Conservation (phyloP, 169 alveolate genomes). For the Plasmodium vinckei region DNA sequence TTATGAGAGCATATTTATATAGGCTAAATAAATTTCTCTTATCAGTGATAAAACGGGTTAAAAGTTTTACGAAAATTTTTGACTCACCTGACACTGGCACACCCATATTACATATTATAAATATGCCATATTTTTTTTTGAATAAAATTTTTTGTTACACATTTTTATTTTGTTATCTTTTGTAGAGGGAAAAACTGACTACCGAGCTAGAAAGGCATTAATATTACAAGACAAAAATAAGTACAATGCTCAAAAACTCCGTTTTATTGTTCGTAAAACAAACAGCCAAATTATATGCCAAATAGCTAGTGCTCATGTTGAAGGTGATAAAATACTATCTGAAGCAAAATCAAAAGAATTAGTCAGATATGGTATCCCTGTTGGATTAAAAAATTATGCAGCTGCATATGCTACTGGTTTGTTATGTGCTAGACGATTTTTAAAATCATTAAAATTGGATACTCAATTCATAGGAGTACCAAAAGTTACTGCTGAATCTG, state of each 20-base stretch:
- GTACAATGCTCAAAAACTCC: slow-evolving; percentile 99
- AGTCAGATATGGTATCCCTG: slow-evolving; percentile 96
- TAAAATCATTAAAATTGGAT: slow-evolving; percentile 94
- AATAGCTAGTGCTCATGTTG: slow-evolving; percentile 96
- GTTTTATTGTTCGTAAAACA: slow-evolving; percentile 98
- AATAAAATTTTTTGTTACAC: background rate
- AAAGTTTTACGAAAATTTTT: slow-evolving; percentile 12
- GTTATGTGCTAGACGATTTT: slow-evolving; percentile 97
- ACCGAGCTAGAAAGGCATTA: slow-evolving; percentile 98
- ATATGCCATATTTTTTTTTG: background rate
- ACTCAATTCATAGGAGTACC: slow-evolving; percentile 94
- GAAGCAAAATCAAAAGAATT: slow-evolving; percentile 98
- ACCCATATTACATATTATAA: background rate
- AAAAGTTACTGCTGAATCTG: slow-evolving; percentile 89
- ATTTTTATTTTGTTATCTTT: background rate
- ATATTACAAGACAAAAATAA: slow-evolving; percentile 98
- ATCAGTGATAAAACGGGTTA: slow-evolving; percentile 74
- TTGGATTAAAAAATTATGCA: slow-evolving; percentile 99
- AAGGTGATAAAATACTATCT: slow-evolving; percentile 98
- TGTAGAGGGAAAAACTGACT: slow-evolving; percentile 99
- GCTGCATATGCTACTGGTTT: slow-evolving; percentile 99
- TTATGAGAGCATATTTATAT: slow-evolving; percentile 49
- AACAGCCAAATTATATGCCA: slow-evolving; percentile 96
- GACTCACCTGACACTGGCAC: slow-evolving; percentile 75
- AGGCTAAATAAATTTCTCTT: slow-evolving; percentile 47